Conservation (phyloP, 176 grass and related monocot genomes). For the Saccharum officinarum region DNA sequence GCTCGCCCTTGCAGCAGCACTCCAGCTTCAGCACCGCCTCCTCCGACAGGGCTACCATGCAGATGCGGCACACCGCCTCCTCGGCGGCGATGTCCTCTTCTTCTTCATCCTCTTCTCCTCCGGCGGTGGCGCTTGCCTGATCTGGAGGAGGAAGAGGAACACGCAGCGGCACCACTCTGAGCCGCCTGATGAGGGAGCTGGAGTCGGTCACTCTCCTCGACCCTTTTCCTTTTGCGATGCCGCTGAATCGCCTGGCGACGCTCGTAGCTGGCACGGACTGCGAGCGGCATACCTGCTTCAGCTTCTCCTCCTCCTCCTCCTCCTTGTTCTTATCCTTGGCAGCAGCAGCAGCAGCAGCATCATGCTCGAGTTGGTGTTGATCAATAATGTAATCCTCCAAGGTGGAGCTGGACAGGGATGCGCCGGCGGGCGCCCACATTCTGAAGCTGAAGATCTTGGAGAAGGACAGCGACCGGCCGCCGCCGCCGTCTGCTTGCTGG, state of each 20-base stretch:
- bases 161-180: neutral
- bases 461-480: constrained; percentile 46
- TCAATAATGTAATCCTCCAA: neutral
- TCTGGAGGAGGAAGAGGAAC: neutral
- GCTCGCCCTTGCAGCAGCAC: constrained; percentile 75
- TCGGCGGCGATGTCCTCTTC: constrained; percentile 27
- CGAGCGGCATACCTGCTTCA: constrained; percentile 36
- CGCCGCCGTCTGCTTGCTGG: neutral
- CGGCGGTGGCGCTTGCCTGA: neutral
- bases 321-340: neutral
- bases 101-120: neutral
- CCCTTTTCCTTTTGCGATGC: neutral
- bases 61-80: constrained; percentile 77
- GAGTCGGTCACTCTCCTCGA: constrained; percentile 33
- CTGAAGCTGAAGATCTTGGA: constrained; percentile 55
- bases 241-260: constrained; percentile 16
- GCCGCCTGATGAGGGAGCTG: neutral
- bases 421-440: neutral
- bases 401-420: neutral
- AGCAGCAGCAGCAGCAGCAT: neutral
- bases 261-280: constrained; percentile 40
- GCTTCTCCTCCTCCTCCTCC: neutral
- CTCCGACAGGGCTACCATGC: constrained; percentile 52
- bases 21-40: constrained; percentile 59
- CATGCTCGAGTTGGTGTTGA: neutral